A percentile compares a stretch with the other conserved stretches of the same genome.
Evolutionary conservation across 2,329 filamentous ascomycete species (phyloP).

Genomic region (Herpomyces periplanetae): DNA sequence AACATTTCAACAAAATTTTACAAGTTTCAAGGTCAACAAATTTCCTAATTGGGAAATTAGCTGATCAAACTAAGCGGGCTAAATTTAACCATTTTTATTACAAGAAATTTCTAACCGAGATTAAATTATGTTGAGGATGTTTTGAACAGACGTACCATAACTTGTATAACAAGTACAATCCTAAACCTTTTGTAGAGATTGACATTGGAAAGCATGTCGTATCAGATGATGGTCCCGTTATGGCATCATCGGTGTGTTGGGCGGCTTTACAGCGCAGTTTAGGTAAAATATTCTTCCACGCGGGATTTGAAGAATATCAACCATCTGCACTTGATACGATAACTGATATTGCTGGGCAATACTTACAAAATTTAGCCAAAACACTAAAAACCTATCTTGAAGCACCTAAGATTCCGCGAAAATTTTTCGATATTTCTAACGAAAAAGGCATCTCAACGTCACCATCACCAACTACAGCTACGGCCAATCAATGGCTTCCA

Average conservation of each 20-base stretch:
- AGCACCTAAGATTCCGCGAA: slow-evolving; percentile 27
- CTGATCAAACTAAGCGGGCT: slow-evolving; percentile 2
- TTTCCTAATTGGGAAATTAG: no score
- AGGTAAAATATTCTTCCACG: slow-evolving; percentile 75
- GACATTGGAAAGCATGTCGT: slow-evolving; percentile 68
- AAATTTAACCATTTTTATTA: slow-evolving; percentile 1
- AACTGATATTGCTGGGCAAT: slow-evolving; percentile 58
- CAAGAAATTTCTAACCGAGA: neutral
- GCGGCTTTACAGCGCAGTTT: slow-evolving; percentile 60
- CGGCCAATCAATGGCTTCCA: slow-evolving; percentile 13
- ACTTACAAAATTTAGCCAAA: slow-evolving; percentile 42
- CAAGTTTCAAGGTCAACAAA: no score
- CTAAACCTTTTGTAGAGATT: slow-evolving; percentile 46
- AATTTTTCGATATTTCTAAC: slow-evolving; percentile 6
- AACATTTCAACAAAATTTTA: no score
- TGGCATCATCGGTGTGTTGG: slow-evolving; percentile 42
- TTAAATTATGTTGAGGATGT: no score
- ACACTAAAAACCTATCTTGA: slow-evolving; percentile 53
- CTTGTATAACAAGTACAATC: slow-evolving; percentile 85
- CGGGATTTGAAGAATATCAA: slow-evolving; percentile 85
- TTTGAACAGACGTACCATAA: slow-evolving; percentile 47
- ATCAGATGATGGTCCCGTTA: slow-evolving; percentile 51
- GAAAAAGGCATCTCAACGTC: slow-evolving; percentile 10
- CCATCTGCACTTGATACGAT: slow-evolving; percentile 65
- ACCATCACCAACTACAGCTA: slow-evolving; percentile 5